Evolutionary conservation across 1,284 basidiomycete species (phyloP).

Genomic region (Marasmius tenuissimus): DNA sequence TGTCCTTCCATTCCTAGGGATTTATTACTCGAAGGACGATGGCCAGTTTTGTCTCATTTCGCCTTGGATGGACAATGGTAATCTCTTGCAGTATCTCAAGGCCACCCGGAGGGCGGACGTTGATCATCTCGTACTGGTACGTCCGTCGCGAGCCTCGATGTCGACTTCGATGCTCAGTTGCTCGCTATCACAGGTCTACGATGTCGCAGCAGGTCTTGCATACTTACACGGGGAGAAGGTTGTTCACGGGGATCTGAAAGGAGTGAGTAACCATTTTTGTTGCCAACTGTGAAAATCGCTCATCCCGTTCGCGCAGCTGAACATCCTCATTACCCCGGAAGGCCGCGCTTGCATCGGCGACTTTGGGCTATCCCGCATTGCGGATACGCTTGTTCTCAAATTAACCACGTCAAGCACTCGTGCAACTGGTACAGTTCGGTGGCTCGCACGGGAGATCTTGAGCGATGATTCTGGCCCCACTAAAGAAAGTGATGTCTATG

Average conservation of each 20-base stretch:
- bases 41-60: conserved; percentile 14
- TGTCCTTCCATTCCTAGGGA: not conserved
- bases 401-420: not conserved
- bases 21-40: not conserved
- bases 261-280: not conserved
- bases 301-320: not conserved
- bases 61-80: conserved; percentile 34
- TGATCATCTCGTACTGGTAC: conserved; percentile 24
- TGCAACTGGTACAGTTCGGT: not conserved
- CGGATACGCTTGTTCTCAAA: not conserved
- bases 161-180: not conserved
- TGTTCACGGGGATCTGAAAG: not conserved
- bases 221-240: not conserved
- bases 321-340: not conserved
- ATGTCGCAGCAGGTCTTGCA: not conserved
- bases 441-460: not conserved
- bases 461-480: not conserved
- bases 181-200: not conserved
- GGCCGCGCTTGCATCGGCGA: not conserved
- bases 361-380: not conserved
- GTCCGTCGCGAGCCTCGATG: not conserved
- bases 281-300: not conserved
- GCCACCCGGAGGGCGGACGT: conserved; percentile 6
- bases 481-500: not conserved
- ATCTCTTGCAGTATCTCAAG: conserved; percentile 27